Evolutionary conservation across 2,329 filamentous ascomycete species (phyloP).

Genomic region (Colletotrichum tropicicola): DNA sequence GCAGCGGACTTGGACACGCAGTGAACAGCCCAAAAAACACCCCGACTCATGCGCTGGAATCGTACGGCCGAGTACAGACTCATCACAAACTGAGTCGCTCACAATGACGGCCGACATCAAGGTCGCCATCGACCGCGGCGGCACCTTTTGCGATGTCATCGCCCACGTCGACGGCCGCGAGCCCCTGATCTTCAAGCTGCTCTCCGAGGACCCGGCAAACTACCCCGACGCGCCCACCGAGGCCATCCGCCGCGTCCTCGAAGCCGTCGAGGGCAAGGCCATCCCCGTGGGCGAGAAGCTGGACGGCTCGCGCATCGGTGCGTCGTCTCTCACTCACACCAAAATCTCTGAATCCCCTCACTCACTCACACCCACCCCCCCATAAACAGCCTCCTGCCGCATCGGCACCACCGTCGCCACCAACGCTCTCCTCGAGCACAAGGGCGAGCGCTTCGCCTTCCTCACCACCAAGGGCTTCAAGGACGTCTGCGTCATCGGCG

Average conservation of each 20-base stretch:
- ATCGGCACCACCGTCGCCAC: conserved; percentile 83
- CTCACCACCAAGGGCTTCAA: conserved; percentile 76
- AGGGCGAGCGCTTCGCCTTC: conserved; percentile 76
- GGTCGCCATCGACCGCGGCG: conserved; percentile 65
- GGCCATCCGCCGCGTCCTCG: conserved; percentile 73
- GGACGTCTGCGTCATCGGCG: conserved; percentile 77
- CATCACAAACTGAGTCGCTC: not conserved
- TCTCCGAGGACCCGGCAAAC: conserved; percentile 77
- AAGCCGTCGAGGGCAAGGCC: conserved; percentile 64
- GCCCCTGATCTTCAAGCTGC: conserved; percentile 76
- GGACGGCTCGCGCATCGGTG: conserved; percentile 43
- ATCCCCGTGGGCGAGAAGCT: conserved; percentile 54
- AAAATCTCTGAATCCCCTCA: not conserved
- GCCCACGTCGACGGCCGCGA: conserved; percentile 72
- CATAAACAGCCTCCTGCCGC: conserved; percentile 71
- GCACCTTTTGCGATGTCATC: conserved; percentile 80
- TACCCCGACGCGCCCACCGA: conserved; percentile 78
- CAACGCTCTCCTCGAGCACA: conserved; percentile 77
- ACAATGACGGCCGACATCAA: conserved; percentile 34
- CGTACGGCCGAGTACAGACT: not conserved
- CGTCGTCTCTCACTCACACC: not conserved
- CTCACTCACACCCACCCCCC: not conserved
- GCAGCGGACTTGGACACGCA: not conserved
- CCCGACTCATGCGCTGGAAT: not conserved
- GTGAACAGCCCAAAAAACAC: not conserved